Percentiles rank a stretch among this genome's conserved stretches.
These are phyloP conservation scores for Brassica balearica DNA, from an alignment of 441 rosid genomes.

Conservation along the genomic window DNA sequence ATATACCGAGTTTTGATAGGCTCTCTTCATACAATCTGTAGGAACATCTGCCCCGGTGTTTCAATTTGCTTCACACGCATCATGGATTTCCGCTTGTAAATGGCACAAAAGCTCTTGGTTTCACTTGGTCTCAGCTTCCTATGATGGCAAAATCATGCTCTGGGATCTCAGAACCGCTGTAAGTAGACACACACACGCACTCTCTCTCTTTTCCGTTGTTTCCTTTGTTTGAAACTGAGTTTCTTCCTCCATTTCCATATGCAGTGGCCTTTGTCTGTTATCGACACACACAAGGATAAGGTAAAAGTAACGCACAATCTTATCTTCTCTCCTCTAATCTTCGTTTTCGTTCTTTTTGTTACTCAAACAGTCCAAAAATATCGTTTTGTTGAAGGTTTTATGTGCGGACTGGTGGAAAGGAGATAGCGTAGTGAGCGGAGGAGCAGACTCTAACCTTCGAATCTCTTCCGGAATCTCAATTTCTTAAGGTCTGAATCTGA, in stretches of 20 bases:
- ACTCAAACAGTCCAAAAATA: neutral
- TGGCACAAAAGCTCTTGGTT: conserved; percentile 86
- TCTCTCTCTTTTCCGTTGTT: neutral
- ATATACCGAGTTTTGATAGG: conserved; percentile 11
- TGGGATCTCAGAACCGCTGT: conserved; percentile 99
- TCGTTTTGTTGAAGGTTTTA: conserved; percentile 47
- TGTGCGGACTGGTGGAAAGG: conserved; percentile 98
- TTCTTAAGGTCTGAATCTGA: conserved; percentile 29
- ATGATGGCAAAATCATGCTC: conserved; percentile 97
- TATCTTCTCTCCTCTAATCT: neutral
- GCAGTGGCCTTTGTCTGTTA: conserved; percentile 95
- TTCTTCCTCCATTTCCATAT: conserved; percentile 45
- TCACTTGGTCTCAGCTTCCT: conserved; percentile 90
- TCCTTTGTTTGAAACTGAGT: conserved; percentile 6
- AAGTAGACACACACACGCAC: conserved; percentile 40
- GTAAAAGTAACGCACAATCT: neutral
- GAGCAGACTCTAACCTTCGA: conserved; percentile 81
- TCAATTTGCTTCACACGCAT: conserved; percentile 84
- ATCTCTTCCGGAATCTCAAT: conserved; percentile 71
- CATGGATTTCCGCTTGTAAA: conserved; percentile 97
- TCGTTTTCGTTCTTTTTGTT: neutral
- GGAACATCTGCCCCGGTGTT: conserved; percentile 90
- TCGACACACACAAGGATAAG: conserved; percentile 83
- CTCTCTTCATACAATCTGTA: conserved; percentile 45
- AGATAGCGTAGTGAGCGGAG: conserved; percentile 82